A percentile compares a stretch with the other conserved stretches of the same genome.
phyloP scores from a whole-genome alignment of 495 filamentous ascomycete genomes.

The Neurospora africana region DNA sequence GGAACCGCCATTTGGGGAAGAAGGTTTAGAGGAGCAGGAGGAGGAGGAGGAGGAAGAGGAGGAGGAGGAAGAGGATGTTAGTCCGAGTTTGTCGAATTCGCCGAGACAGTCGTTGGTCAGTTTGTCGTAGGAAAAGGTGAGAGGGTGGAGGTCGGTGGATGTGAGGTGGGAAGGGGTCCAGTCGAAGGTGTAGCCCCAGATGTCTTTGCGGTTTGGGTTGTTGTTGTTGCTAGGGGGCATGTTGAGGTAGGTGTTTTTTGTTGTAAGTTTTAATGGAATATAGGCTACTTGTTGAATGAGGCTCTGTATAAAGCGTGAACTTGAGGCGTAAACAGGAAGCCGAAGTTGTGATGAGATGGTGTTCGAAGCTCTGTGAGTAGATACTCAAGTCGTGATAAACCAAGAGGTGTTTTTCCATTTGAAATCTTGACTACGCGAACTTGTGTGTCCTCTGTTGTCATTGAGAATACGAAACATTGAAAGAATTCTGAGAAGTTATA shows the following conservation, averaged over 20 bases:
- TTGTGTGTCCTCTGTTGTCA: neutral
- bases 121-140: slow-evolving; percentile 56
- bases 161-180: slow-evolving; percentile 59
- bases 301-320: neutral
- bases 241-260: neutral
- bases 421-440: neutral
- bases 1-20: neutral
- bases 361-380: neutral
- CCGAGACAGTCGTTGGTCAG: slow-evolving; percentile 56
- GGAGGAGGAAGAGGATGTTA: slow-evolving; percentile 2
- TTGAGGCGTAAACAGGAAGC: neutral
- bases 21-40: neutral
- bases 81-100: slow-evolving; percentile 46
- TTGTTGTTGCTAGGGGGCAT: slow-evolving; percentile 1
- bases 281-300: neutral
- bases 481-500: neutral
- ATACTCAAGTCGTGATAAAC: neutral
- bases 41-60: neutral
- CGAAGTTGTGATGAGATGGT: neutral
- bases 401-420: neutral
- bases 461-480: neutral
- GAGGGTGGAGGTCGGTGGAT: slow-evolving; percentile 44
- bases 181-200: slow-evolving; percentile 61
- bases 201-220: slow-evolving; percentile 15
- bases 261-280: neutral